Conservation (phyloP, 352 stramenopile genomes). For the Achlya hypogyna region DNA sequence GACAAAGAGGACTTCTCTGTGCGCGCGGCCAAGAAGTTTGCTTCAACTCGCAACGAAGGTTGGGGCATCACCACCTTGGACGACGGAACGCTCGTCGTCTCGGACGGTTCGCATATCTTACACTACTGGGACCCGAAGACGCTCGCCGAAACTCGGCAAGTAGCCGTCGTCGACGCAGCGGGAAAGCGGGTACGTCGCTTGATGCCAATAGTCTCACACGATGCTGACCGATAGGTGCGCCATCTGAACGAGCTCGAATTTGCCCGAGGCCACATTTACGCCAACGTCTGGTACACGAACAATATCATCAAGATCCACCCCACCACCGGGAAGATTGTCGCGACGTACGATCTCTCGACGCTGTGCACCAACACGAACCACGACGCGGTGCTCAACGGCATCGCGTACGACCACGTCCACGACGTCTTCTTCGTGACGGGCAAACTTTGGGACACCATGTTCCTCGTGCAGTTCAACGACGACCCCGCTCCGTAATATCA, state of each 20-base stretch:
- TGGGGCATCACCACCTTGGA: slow-evolving; percentile 89
- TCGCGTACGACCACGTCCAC: slow-evolving; percentile 83
- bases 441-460: slow-evolving; percentile 89
- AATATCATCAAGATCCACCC: slow-evolving; percentile 91
- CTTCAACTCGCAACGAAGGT: slow-evolving; percentile 66
- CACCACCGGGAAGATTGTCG: slow-evolving; percentile 63
- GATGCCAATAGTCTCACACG: not conserved
- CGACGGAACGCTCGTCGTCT: slow-evolving; percentile 69
- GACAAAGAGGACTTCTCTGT: slow-evolving; percentile 29
- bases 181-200: slow-evolving; percentile 20
- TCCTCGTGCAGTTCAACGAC: slow-evolving; percentile 61
- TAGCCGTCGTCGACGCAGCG: slow-evolving; percentile 47
- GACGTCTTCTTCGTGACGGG: slow-evolving; percentile 90
- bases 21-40: slow-evolving; percentile 25
- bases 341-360: slow-evolving; percentile 79
- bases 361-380: slow-evolving; percentile 28
- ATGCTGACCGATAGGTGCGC: slow-evolving; percentile 33
- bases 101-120: slow-evolving; percentile 83
- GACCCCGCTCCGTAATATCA: not conserved
- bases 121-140: slow-evolving; percentile 87
- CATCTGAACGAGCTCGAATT: slow-evolving; percentile 92
- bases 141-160: slow-evolving; percentile 54
- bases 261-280: slow-evolving; percentile 87
- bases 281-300: slow-evolving; percentile 92
- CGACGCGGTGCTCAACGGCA: slow-evolving; percentile 88